A percentile compares a stretch with the other conserved stretches of the same genome.
phyloP scores from a whole-genome alignment of 768 basidiomycete genomes.

The Rossbeevera mucosa region DNA sequence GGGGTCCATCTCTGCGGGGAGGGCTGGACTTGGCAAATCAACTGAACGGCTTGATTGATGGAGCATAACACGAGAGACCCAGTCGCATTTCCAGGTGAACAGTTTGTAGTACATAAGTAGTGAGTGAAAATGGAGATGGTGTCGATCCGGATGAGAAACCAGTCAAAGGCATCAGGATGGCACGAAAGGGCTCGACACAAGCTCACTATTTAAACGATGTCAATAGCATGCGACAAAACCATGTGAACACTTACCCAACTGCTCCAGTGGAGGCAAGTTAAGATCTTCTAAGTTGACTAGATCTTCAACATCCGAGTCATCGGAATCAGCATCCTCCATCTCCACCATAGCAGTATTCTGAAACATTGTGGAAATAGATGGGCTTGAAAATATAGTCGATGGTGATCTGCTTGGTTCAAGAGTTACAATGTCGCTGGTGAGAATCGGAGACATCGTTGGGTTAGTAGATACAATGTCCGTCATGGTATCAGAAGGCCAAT shows the following conservation, averaged over 20 bases:
- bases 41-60: neutral
- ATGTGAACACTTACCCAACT: neutral
- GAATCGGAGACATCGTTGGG: no score
- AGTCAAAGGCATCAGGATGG: neutral
- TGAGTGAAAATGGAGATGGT: neutral
- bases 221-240: neutral
- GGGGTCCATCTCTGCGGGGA: neutral
- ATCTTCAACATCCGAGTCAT: no score
- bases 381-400: no score
- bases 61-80: neutral
- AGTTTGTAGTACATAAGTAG: neutral
- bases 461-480: no score
- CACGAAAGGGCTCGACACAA: neutral
- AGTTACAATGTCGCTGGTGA: no score
- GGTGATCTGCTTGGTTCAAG: no score
- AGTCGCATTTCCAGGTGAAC: neutral
- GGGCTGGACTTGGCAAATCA: neutral
- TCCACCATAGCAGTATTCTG: no score
- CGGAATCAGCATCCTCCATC: no score
- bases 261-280: neutral
- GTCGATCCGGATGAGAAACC: neutral
- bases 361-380: no score
- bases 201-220: neutral
- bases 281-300: no score
- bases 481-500: no score